Evolutionary conservation across 306 rosid genomes (phyloP).

Genomic region (Corylus heterophylla): DNA sequence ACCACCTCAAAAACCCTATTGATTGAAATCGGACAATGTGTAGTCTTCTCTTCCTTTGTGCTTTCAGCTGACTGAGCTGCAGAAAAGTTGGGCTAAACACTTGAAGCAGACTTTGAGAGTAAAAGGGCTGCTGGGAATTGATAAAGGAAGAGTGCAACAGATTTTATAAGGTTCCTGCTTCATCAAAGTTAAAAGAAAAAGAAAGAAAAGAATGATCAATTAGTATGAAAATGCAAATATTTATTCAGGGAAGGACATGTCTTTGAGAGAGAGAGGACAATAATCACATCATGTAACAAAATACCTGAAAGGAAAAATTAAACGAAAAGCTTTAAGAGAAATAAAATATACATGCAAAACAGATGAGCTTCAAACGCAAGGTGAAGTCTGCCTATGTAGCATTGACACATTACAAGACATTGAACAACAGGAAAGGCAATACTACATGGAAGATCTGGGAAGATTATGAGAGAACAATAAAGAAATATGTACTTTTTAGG

Average conservation of each 20-base stretch:
- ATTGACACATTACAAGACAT: too few species aligned
- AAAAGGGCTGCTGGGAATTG: constrained; percentile 27
- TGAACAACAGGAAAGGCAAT: too few species aligned
- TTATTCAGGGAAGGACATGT: not conserved
- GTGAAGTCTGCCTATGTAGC: not conserved
- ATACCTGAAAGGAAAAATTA: not conserved
- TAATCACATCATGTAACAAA: too few species aligned
- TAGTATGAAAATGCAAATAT: not conserved
- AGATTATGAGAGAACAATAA: too few species aligned
- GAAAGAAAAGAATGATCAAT: constrained; percentile 25
- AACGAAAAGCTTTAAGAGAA: not conserved
- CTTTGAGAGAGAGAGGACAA: not conserved
- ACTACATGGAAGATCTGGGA: too few species aligned
- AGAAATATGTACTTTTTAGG: too few species aligned
- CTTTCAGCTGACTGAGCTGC: not conserved
- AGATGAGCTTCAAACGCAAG: not conserved
- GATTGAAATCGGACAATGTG: too few species aligned
- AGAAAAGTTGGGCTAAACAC: constrained; percentile 19
- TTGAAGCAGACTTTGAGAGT: constrained; percentile 25
- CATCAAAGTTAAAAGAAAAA: constrained; percentile 16
- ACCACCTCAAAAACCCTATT: not conserved
- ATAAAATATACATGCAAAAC: not conserved
- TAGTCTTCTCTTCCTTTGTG: too few species aligned
- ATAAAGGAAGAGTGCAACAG: constrained; percentile 28
- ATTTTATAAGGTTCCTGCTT: constrained; percentile 36